phyloP scores from a whole-genome alignment of 1,284 basidiomycete genomes.

The Coniferiporia sulphurascens region DNA sequence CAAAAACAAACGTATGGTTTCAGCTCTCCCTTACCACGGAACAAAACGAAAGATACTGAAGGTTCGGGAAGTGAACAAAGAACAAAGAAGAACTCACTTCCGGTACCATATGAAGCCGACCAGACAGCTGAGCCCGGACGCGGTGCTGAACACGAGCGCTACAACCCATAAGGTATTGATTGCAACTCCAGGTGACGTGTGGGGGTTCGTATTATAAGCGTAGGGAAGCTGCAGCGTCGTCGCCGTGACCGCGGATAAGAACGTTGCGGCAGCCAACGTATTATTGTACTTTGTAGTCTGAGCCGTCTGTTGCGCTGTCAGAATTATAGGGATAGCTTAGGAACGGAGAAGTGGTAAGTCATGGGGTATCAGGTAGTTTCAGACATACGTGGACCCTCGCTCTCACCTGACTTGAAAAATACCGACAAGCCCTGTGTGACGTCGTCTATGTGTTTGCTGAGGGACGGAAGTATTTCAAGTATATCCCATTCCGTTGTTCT shows the following conservation, averaged over 20 bases:
- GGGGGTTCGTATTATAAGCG: neutral
- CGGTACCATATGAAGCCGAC: constrained; percentile 7
- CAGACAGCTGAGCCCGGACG: constrained; percentile 24
- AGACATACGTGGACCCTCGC: no score
- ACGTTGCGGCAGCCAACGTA: constrained; percentile 27
- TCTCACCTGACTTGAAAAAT: neutral
- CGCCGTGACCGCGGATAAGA: constrained; percentile 26
- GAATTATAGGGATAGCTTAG: neutral
- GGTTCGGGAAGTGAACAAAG: neutral
- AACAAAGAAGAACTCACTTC: neutral
- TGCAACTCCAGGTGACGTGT: neutral
- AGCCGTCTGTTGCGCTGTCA: neutral
- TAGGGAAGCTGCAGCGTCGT: constrained; percentile 20
- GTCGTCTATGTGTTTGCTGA: neutral
- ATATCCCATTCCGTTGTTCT: neutral
- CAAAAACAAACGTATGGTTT: no score
- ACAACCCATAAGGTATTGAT: constrained; percentile 25
- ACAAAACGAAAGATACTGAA: no score
- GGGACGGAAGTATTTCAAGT: neutral
- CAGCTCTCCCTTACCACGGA: no score
- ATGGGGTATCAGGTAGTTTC: neutral
- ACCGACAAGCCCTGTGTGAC: neutral
- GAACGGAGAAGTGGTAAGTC: neutral
- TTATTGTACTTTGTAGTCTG: constrained; percentile 19
- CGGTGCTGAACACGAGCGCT: constrained; percentile 26